Base-by-base conservation (phyloP, 2,329 filamentous ascomycete species). In the Curvularia eragrostidis region DNA sequence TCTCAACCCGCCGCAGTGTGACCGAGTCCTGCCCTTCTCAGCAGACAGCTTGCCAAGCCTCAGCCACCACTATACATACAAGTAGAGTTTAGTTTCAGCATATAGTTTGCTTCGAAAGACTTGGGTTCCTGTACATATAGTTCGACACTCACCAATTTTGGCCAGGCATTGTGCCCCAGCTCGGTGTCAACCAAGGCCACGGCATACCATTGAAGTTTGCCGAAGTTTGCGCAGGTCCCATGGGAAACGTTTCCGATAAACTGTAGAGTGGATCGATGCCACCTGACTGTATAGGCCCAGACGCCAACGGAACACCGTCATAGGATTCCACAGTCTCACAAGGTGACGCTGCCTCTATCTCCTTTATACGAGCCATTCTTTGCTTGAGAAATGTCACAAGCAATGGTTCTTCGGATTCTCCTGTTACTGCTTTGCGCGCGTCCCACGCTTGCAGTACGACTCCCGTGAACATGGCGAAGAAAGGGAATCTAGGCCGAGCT, bases 361-460 rank as follows among this genome's bases (percentile, higher is more conserved):
- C 21, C 9, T 48, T 19, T 39, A 52, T 28, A 6, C 24, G 44
- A 15, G 46, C 41, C 34, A 66, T 19, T 24, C 41, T 48, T 39
- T 48, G 32, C 36, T 39, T 47, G 10, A 62, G 41, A 12, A 56
- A 43, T 10, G 36, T 30, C 1, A 64, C 54, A 48, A 64, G 56
- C 36, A 34, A 21, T 6, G 64, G 64, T 23, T 56, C 53, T 21
- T 52, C 59, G 1, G 26, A 28, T 3, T 36, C 39, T 18, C 26
- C 43, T n/a, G 48, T 42, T 10, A 54, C 59, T 5, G 56, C 54
- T 49, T 67, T 54, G 18, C 64, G 57, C 5, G 62, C 63, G 3
- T 58, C n/a, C 67, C 64, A 70, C 1, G 66, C 86, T 65, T 86
- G 87, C 56, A 89, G 74, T 39, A 89, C 84, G 18, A 85, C 79